phyloP scores from a whole-genome alignment of 352 stramenopile species.

The Phytophthora fragariae region DNA sequence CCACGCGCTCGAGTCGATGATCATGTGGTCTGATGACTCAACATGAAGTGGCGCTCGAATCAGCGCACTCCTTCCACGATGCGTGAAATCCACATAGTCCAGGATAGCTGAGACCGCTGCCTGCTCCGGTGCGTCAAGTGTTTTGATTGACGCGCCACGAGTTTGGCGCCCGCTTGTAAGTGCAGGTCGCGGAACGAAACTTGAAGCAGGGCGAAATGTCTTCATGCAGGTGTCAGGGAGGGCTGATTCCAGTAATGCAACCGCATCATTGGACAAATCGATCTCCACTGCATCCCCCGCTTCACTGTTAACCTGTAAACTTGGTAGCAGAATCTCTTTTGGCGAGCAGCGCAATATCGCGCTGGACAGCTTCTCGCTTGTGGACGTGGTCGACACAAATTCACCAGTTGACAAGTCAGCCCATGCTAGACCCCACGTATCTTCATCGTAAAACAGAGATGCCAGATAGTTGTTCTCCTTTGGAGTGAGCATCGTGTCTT shows the following conservation, averaged over 20 bases:
- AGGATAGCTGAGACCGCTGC: constrained; percentile 61
- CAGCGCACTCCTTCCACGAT: constrained; percentile 44
- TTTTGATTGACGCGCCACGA: constrained; percentile 14
- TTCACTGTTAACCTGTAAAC: neutral
- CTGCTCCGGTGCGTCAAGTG: constrained; percentile 38
- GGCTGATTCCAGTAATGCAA: constrained; percentile 43
- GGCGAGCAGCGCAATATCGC: constrained; percentile 69
- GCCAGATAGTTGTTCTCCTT: constrained; percentile 86
- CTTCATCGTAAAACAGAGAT: constrained; percentile 47
- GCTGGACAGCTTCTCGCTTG: constrained; percentile 63
- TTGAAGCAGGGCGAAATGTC: constrained; percentile 57
- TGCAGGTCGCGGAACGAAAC: constrained; percentile 21
- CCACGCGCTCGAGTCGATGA: constrained; percentile 82
- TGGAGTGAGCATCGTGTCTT: constrained; percentile 80
- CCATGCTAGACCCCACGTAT: constrained; percentile 70
- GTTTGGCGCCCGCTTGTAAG: constrained; percentile 6
- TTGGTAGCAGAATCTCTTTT: constrained; percentile 74
- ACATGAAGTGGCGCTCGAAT: constrained; percentile 60
- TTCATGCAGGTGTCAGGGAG: constrained; percentile 67
- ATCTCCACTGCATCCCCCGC: neutral
- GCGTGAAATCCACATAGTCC: constrained; percentile 76
- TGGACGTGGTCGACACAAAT: constrained; percentile 71
- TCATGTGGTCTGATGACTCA: constrained; percentile 78
- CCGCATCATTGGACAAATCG: constrained; percentile 26
- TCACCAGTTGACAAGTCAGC: constrained; percentile 82